Percentiles rank a stretch among this genome's conserved stretches.
These are phyloP conservation scores for Oidiodendron maius DNA, from an alignment of 495 filamentous ascomycete genomes.

Conservation along the genomic window DNA sequence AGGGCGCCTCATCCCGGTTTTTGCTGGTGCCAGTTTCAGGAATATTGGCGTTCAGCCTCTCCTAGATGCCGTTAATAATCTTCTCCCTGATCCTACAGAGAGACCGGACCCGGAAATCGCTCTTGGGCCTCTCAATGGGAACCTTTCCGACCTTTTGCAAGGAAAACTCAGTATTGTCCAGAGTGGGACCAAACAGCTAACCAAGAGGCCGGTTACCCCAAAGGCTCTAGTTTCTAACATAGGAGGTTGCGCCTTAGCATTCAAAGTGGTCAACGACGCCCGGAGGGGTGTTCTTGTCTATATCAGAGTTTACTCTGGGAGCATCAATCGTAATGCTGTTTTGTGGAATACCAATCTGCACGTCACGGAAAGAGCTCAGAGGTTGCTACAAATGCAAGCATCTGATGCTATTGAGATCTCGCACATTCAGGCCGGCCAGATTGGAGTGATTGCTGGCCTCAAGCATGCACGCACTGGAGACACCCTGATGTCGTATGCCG, in stretches of 20 bases:
- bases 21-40: conserved; percentile 85
- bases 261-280: conserved; percentile 92
- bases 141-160: conserved; percentile 38
- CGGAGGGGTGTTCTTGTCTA: conserved; percentile 86
- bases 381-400: conserved; percentile 87
- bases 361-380: conserved; percentile 72
- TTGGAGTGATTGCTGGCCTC: conserved; percentile 90
- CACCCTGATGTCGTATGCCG: conserved; percentile 72
- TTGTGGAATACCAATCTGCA: conserved; percentile 88
- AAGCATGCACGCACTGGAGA: conserved; percentile 91
- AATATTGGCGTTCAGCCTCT: conserved; percentile 95
- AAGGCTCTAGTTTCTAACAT: conserved; percentile 46
- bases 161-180: conserved; percentile 33
- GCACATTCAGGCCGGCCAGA: conserved; percentile 76
- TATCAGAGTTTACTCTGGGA: conserved; percentile 85
- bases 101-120: conserved; percentile 72
- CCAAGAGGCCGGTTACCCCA: conserved; percentile 8
- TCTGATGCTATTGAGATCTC: conserved; percentile 80
- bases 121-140: conserved; percentile 46
- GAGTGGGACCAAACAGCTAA: conserved; percentile 25
- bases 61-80: conserved; percentile 79
- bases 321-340: conserved; percentile 61
- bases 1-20: conserved; percentile 71
- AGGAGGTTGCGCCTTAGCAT: conserved; percentile 77
- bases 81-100: conserved; percentile 79